phyloP scores from a whole-genome alignment of 2,329 filamentous ascomycete genomes.

The Hirsutella rhossiliensis region DNA sequence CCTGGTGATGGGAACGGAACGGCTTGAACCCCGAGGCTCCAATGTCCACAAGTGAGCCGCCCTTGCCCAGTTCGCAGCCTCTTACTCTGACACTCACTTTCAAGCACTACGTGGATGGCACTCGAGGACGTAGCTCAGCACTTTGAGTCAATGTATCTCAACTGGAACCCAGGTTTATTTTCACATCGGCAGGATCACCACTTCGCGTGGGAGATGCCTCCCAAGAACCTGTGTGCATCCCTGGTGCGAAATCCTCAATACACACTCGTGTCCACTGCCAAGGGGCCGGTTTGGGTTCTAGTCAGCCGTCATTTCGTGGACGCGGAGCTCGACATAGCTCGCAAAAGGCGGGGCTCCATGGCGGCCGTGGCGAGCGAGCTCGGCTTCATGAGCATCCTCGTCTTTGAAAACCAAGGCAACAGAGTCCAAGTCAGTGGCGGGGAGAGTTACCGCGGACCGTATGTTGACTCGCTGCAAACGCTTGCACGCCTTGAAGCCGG shows the following conservation, averaged over 20 bases:
- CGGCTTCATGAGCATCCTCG: slow-evolving; percentile 80
- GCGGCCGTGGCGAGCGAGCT: slow-evolving; percentile 39
- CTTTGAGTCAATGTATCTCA: slow-evolving; percentile 92
- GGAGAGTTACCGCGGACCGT: slow-evolving; percentile 64
- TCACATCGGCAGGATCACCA: slow-evolving; percentile 74
- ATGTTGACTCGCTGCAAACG: slow-evolving; percentile 87
- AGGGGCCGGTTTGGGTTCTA: slow-evolving; percentile 68
- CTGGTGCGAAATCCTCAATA: slow-evolving; percentile 61
- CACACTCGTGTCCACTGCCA: slow-evolving; percentile 45
- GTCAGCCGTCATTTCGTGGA: slow-evolving; percentile 78
- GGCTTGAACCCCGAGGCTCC: neutral
- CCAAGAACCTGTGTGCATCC: slow-evolving; percentile 36
- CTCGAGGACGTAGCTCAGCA: slow-evolving; percentile 80
- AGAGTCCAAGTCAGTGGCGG: slow-evolving; percentile 65
- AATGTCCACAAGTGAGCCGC: slow-evolving; percentile 2
- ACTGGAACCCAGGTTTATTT: slow-evolving; percentile 90
- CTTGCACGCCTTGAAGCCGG: slow-evolving; percentile 52
- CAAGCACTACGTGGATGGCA: slow-evolving; percentile 89
- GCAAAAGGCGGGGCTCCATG: slow-evolving; percentile 26
- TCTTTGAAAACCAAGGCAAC: slow-evolving; percentile 61
- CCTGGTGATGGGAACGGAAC: slow-evolving; percentile 39
- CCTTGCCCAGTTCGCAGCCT: neutral
- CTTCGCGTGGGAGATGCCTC: slow-evolving; percentile 64
- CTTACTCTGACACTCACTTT: neutral
- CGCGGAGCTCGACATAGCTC: slow-evolving; percentile 45